These are phyloP conservation scores for Chimonanthus praecox DNA, from an alignment of 164 flowering plant species.

Conservation along the genomic window DNA sequence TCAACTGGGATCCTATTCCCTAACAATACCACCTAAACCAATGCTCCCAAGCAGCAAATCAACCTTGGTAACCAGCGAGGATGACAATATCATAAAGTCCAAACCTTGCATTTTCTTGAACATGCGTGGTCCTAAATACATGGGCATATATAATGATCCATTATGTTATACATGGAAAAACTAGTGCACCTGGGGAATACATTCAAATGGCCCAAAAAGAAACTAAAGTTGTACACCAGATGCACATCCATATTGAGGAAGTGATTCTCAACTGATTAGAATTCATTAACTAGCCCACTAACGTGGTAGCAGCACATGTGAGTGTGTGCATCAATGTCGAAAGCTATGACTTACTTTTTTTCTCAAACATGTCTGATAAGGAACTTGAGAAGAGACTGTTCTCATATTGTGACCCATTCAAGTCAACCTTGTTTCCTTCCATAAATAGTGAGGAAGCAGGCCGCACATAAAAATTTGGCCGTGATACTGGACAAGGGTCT, in stretches of 20 bases:
- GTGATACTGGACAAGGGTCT: constrained; percentile 27
- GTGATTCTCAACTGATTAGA: neutral
- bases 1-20: no score
- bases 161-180: neutral
- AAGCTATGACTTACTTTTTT: constrained; percentile 46
- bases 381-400: constrained; percentile 80
- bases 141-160: neutral
- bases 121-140: no score
- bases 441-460: constrained; percentile 18
- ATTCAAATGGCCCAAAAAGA: neutral
- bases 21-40: no score
- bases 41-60: no score
- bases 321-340: neutral
- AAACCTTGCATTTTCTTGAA: no score
- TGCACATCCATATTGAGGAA: neutral
- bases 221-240: neutral
- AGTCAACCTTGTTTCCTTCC: constrained; percentile 23
- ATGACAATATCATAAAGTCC: no score
- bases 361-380: constrained; percentile 59
- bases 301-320: neutral
- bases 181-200: neutral
- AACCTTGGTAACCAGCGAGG: no score
- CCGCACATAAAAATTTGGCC: constrained; percentile 23
- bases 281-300: neutral
- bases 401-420: constrained; percentile 45